Percentiles rank a stretch among this genome's conserved stretches.
Evolutionary conservation across 2,329 filamentous ascomycete genomes (phyloP).

Genomic region (Colletotrichum agaves): DNA sequence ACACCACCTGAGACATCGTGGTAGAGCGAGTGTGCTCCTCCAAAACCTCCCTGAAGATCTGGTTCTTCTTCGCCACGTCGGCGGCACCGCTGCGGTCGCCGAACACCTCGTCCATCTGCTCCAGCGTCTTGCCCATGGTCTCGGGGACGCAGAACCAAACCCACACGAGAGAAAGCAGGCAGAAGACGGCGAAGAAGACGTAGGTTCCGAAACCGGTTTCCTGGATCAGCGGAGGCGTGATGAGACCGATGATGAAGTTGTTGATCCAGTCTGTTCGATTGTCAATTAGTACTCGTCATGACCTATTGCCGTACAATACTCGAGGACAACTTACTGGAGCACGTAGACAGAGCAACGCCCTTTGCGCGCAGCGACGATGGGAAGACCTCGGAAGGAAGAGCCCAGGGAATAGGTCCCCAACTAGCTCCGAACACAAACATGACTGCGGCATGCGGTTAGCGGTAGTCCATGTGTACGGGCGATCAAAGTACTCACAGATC

Average conservation of each 20-base stretch:
- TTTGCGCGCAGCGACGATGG: conserved; percentile 47
- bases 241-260: conserved; percentile 59
- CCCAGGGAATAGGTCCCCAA: conserved; percentile 62
- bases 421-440: conserved; percentile 69
- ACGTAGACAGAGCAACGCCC: conserved; percentile 44
- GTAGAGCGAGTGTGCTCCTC: conserved; percentile 18
- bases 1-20: not conserved
- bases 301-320: accelerated
- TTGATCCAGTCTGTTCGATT: conserved; percentile 42
- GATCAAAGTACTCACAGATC: conserved; percentile 40
- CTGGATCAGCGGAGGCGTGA: conserved; percentile 55
- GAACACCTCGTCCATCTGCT: conserved; percentile 51
- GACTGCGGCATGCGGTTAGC: not conserved
- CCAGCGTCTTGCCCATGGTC: conserved; percentile 46
- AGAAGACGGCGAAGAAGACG: conserved; percentile 44
- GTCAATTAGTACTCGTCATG: not conserved
- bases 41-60: conserved; percentile 30
- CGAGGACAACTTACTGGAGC: conserved; percentile 40
- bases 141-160: conserved; percentile 46
- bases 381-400: conserved; percentile 53
- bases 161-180: conserved; percentile 40
- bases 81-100: conserved; percentile 41
- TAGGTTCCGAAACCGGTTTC: conserved; percentile 58
- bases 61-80: conserved; percentile 37
- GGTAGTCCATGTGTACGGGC: too few relatives aligned